Evolutionary conservation across 768 basidiomycete species (phyloP).

Genomic region (Clathrus columnatus): DNA sequence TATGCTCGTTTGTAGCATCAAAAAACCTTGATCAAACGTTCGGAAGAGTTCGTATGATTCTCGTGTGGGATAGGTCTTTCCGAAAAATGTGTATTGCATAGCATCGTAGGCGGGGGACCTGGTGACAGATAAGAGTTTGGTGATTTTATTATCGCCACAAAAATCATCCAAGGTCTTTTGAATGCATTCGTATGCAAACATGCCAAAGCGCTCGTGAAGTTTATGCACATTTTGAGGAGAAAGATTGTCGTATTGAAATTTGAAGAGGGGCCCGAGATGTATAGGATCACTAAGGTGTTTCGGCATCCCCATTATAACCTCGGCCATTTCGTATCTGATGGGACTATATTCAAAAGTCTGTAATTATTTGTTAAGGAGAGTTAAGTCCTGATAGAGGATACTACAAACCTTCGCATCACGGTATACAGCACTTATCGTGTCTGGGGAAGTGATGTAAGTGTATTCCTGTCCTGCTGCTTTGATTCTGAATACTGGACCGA

Average conservation of each 20-base stretch:
- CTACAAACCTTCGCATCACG: slow-evolving; percentile 14
- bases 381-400: neutral
- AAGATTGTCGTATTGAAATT: slow-evolving; percentile 12
- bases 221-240: slow-evolving; percentile 10
- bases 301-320: slow-evolving; percentile 12
- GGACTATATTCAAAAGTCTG: slow-evolving; percentile 14
- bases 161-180: slow-evolving; percentile 1
- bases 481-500: slow-evolving; percentile 17
- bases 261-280: slow-evolving; percentile 12
- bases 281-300: neutral
- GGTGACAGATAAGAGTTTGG: slow-evolving; percentile 12
- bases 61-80: slow-evolving; percentile 14
- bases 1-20: slow-evolving; percentile 11
- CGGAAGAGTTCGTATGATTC: slow-evolving; percentile 11
- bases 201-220: slow-evolving; percentile 11
- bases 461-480: slow-evolving; percentile 14
- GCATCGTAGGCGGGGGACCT: slow-evolving; percentile 15
- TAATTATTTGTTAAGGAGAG: neutral
- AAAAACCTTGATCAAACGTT: slow-evolving; percentile 18
- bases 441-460: slow-evolving; percentile 18
- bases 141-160: neutral
- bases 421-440: slow-evolving; percentile 16
- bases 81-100: slow-evolving; percentile 16
- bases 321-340: slow-evolving; percentile 12
- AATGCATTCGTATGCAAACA: slow-evolving; percentile 7